A percentile compares a stretch with the other conserved stretches of the same genome.
Evolutionary conservation across 1,284 basidiomycete species (phyloP).

Genomic region (Ustilago nuda): DNA sequence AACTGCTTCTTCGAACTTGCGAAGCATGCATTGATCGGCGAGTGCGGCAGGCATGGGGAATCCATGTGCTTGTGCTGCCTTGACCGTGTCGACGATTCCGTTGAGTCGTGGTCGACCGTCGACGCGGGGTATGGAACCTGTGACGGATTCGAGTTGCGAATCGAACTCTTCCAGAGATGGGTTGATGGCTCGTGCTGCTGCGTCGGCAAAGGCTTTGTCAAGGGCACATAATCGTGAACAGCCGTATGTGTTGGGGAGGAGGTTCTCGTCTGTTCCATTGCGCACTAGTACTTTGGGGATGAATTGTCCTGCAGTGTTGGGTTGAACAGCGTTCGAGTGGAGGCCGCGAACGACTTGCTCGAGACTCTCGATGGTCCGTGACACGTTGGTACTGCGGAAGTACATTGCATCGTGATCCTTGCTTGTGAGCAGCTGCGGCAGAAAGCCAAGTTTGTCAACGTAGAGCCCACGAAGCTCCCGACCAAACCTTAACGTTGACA

Average conservation of each 20-base stretch:
- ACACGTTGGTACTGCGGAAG: slow-evolving; percentile 77
- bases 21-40: slow-evolving; percentile 26
- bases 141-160: slow-evolving; percentile 77
- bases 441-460: slow-evolving; percentile 75
- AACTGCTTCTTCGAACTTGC: slow-evolving; percentile 77
- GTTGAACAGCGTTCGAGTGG: slow-evolving; percentile 28
- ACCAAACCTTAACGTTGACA: slow-evolving; percentile 79
- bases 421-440: slow-evolving; percentile 49
- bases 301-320: slow-evolving; percentile 32
- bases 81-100: slow-evolving; percentile 80
- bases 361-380: slow-evolving; percentile 81
- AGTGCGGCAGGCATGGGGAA: slow-evolving; percentile 69
- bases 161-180: slow-evolving; percentile 77
- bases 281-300: slow-evolving; percentile 52
- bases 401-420: slow-evolving; percentile 54
- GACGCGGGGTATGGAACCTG: slow-evolving; percentile 78
- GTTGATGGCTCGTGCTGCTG: slow-evolving; percentile 75
- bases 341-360: slow-evolving; percentile 79
- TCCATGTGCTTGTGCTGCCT: slow-evolving; percentile 76
- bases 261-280: slow-evolving; percentile 76
- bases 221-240: slow-evolving; percentile 75
- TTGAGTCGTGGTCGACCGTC: slow-evolving; percentile 82
- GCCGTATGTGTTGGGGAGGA: slow-evolving; percentile 77
- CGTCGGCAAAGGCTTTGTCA: slow-evolving; percentile 52
- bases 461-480: slow-evolving; percentile 77